These are phyloP conservation scores for Linnemannia elongata DNA, from an alignment of 192 early-diverging fungal species.

Conservation along the genomic window DNA sequence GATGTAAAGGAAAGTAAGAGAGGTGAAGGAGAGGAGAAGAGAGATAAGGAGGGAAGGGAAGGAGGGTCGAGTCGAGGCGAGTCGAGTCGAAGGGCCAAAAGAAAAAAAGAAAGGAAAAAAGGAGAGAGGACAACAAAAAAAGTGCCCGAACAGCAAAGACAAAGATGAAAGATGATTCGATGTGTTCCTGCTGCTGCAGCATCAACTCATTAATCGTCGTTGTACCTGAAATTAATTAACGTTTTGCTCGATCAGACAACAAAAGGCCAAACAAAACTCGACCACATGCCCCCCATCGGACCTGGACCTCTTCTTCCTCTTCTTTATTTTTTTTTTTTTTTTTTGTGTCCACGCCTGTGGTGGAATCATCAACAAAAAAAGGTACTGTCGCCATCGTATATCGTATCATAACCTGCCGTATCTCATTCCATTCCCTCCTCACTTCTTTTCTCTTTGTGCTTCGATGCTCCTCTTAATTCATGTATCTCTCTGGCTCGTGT, in stretches of 20 bases:
- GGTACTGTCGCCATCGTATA: background rate
- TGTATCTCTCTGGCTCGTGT: background rate
- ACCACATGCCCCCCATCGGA: background rate
- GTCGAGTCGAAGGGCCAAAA: background rate
- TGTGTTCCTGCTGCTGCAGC: too few relatives aligned
- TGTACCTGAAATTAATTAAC: background rate
- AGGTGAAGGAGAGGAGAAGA: background rate
- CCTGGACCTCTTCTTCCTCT: background rate
- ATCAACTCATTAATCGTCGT: too few relatives aligned
- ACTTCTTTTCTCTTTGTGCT: background rate
- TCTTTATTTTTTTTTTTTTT: background rate
- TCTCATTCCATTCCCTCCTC: background rate
- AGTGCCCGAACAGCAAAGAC: background rate
- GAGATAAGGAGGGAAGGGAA: background rate
- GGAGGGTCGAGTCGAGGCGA: conserved; percentile 5
- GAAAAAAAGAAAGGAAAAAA: background rate
- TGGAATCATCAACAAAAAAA: background rate
- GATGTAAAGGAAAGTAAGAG: background rate
- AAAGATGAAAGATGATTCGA: too few relatives aligned
- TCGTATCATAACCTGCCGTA: background rate
- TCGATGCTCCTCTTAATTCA: background rate
- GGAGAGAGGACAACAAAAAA: background rate
- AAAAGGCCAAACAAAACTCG: background rate
- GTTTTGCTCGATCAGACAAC: background rate
- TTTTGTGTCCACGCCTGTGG: background rate